These are phyloP conservation scores for Penicillium sp. DNA, from an alignment of 2,329 filamentous ascomycete species.

Conservation along the genomic window DNA sequence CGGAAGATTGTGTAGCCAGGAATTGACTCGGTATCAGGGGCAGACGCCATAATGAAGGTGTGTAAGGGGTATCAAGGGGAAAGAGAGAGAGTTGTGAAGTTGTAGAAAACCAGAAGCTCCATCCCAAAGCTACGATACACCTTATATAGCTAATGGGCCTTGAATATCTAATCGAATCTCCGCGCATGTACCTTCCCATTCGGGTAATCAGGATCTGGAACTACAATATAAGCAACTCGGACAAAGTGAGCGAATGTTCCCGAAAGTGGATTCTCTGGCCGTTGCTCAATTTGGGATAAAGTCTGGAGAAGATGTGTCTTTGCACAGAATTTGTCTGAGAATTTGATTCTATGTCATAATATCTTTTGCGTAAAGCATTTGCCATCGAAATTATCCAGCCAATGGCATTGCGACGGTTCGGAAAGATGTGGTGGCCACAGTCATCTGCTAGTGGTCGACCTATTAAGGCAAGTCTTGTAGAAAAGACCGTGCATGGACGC, in stretches of 20 bases:
- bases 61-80: slow-evolving; percentile 1
- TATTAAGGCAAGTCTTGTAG: slow-evolving; percentile 4
- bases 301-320: slow-evolving; percentile 17
- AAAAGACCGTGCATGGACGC: not conserved
- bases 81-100: slow-evolving; percentile 13
- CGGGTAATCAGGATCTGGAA: slow-evolving; percentile 19
- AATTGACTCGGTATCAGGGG: slow-evolving; percentile 28
- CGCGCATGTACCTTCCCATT: slow-evolving; percentile 28
- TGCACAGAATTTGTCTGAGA: not conserved
- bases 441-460: not conserved
- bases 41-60: slow-evolving; percentile 26
- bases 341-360: slow-evolving; percentile 14
- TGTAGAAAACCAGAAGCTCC: slow-evolving; percentile 6
- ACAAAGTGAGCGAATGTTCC: slow-evolving; percentile 15
- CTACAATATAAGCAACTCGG: slow-evolving; percentile 4
- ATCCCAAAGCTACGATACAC: not conserved
- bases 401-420: slow-evolving; percentile 11
- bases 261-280: slow-evolving; percentile 12
- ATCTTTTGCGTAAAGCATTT: slow-evolving; percentile 20
- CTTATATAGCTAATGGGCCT: slow-evolving; percentile 20
- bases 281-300: slow-evolving; percentile 18
- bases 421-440: not conserved
- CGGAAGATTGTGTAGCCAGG: slow-evolving; percentile 31
- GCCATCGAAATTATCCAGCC: slow-evolving; percentile 8
- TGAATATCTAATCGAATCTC: slow-evolving; percentile 16